phyloP scores from a whole-genome alignment of 768 basidiomycete species.

The Podaxis pistillaris region DNA sequence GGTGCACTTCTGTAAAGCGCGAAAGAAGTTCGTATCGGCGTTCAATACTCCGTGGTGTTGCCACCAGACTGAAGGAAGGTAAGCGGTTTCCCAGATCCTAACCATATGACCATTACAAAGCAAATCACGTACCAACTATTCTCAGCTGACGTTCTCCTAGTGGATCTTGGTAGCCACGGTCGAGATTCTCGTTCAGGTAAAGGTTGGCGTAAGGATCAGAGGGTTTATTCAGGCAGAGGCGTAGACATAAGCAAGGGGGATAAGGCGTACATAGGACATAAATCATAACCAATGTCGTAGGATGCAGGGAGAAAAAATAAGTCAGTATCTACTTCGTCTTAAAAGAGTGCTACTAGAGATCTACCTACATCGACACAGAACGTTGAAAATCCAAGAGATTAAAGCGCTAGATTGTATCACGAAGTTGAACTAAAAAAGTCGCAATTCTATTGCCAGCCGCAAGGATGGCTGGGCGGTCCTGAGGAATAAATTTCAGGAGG shows the following conservation, averaged over 20 bases:
- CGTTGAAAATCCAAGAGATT: not conserved
- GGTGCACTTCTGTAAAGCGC: not conserved
- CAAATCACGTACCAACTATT: not conserved
- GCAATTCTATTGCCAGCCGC: not conserved
- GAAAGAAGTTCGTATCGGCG: not conserved
- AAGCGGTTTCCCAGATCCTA: not conserved
- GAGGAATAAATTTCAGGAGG: not conserved
- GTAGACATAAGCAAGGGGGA: not conserved
- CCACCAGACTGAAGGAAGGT: not conserved
- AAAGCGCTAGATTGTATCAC: not conserved
- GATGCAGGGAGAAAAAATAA: not conserved
- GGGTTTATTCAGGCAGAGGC: not conserved
- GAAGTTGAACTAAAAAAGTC: not conserved
- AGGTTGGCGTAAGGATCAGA: not conserved
- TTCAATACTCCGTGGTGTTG: not conserved
- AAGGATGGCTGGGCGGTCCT: not conserved
- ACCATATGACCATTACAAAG: not conserved
- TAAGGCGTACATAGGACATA: slow-evolving; percentile 1
- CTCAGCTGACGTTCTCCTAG: not conserved
- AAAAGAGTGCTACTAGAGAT: not conserved
- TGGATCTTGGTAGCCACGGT: not conserved
- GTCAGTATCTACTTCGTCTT: slow-evolving; percentile 4
- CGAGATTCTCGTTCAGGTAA: not conserved
- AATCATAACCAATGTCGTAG: not conserved
- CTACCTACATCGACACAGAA: not conserved